phyloP scores from a whole-genome alignment of 345 rosid genomes.

The Eucalyptus viminalis region DNA sequence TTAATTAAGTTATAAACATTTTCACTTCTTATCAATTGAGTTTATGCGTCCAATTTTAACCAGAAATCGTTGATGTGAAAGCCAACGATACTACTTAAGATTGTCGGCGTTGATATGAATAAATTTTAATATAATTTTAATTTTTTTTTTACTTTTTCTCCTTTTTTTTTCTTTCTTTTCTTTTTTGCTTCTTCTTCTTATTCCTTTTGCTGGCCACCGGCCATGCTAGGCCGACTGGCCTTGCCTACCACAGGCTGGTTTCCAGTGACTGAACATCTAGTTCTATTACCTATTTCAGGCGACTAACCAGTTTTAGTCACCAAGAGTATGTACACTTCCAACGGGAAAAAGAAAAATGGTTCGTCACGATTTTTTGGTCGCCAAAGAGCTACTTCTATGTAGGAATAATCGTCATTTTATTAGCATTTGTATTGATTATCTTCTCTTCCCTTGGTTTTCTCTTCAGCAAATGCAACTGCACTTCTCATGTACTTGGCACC shows the following conservation, averaged over 20 bases:
- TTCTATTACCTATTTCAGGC: neutral
- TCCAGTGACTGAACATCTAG: neutral
- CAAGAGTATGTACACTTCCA: neutral
- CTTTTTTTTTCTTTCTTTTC: too few relatives aligned
- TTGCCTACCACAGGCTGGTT: too few relatives aligned
- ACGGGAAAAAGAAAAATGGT: neutral
- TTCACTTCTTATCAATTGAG: too few relatives aligned
- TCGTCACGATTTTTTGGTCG: neutral
- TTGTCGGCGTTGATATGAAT: fast-evolving
- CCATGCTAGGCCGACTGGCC: too few relatives aligned
- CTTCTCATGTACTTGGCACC: neutral
- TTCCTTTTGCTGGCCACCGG: fast-evolving
- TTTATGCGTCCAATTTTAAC: too few relatives aligned
- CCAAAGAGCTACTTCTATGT: neutral
- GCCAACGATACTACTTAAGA: too few relatives aligned
- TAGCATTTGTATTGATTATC: neutral
- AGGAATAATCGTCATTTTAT: neutral
- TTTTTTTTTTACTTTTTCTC: fast-evolving
- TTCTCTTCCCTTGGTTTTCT: neutral
- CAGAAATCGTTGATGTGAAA: too few relatives aligned
- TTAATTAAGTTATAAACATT: too few relatives aligned
- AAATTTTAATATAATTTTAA: too few relatives aligned
- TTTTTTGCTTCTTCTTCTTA: too few relatives aligned
- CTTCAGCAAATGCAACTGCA: neutral
- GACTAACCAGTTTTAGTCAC: neutral